phyloP scores from a whole-genome alignment of 177 flowering plant genomes.

The Vitis hybrid region DNA sequence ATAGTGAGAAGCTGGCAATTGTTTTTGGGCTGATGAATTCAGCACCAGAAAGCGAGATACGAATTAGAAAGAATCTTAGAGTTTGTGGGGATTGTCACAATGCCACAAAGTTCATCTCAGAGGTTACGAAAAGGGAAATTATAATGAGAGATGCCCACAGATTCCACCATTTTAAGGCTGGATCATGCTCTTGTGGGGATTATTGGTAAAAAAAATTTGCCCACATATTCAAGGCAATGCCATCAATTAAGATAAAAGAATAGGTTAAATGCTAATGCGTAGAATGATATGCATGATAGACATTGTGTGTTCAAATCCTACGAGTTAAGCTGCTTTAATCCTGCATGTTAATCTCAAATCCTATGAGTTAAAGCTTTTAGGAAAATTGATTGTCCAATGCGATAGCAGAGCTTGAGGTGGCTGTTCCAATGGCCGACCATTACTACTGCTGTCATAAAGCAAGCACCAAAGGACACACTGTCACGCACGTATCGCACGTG shows the following conservation, averaged over 20 bases:
- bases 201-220: constrained; percentile 13
- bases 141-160: constrained; percentile 27
- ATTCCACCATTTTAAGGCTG: constrained; percentile 31
- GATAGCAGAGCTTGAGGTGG: too few species aligned
- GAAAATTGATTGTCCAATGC: too few species aligned
- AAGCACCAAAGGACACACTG: too few species aligned
- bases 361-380: too few species aligned
- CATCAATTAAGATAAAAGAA: background rate
- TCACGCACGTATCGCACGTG: too few species aligned
- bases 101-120: constrained; percentile 32
- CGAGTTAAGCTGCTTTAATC: too few species aligned
- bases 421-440: too few species aligned
- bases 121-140: constrained; percentile 26
- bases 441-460: too few species aligned
- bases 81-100: constrained; percentile 38
- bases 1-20: constrained; percentile 37
- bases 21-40: constrained; percentile 32
- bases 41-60: constrained; percentile 14
- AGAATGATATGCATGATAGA: too few species aligned
- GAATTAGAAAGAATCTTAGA: constrained; percentile 28
- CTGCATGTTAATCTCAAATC: too few species aligned
- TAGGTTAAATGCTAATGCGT: too few species aligned
- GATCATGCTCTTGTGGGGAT: constrained; percentile 27
- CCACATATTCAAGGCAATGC: background rate
- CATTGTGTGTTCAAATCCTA: too few species aligned